phyloP scores from a whole-genome alignment of 177 flowering plant genomes.

The Telopea speciosissima region DNA sequence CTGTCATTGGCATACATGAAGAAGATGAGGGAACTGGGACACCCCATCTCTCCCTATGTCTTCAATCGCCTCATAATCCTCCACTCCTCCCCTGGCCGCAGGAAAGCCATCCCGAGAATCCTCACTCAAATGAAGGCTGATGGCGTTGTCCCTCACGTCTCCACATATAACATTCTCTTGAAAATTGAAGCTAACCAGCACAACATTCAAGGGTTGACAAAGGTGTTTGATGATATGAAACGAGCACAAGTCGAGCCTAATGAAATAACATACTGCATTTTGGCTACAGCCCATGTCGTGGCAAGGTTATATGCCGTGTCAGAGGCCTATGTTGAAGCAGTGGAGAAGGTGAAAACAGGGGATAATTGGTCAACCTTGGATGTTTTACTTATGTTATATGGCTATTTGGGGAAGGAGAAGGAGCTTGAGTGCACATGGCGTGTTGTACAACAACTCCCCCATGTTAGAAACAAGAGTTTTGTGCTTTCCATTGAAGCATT shows the following conservation, averaged over 20 bases:
- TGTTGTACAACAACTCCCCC: constrained; percentile 35
- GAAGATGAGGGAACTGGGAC: constrained; percentile 80
- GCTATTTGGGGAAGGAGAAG: constrained; percentile 56
- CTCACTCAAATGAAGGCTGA: constrained; percentile 91
- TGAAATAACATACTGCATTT: constrained; percentile 75
- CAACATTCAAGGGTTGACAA: constrained; percentile 57
- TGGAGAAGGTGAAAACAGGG: constrained; percentile 66
- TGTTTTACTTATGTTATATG: constrained; percentile 73
- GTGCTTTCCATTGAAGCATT: constrained; percentile 79
- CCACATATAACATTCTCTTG: constrained; percentile 86
- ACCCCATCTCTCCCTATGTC: constrained; percentile 63
- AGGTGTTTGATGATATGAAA: constrained; percentile 65
- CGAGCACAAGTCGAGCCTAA: constrained; percentile 60
- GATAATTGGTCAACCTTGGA: constrained; percentile 85
- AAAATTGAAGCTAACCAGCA: constrained; percentile 81
- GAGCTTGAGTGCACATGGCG: constrained; percentile 64
- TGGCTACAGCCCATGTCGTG: constrained; percentile 89
- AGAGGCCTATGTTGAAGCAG: constrained; percentile 62
- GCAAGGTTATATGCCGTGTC: constrained; percentile 62
- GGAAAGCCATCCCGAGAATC: constrained; percentile 60
- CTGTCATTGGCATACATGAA: constrained; percentile 77
- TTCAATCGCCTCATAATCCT: constrained; percentile 81
- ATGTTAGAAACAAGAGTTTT: constrained; percentile 62
- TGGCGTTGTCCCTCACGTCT: constrained; percentile 62
- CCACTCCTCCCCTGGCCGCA: constrained; percentile 53